These are phyloP conservation scores for Tillandsia fasciculata DNA, from an alignment of 176 grass and related monocot species.

Conservation along the genomic window DNA sequence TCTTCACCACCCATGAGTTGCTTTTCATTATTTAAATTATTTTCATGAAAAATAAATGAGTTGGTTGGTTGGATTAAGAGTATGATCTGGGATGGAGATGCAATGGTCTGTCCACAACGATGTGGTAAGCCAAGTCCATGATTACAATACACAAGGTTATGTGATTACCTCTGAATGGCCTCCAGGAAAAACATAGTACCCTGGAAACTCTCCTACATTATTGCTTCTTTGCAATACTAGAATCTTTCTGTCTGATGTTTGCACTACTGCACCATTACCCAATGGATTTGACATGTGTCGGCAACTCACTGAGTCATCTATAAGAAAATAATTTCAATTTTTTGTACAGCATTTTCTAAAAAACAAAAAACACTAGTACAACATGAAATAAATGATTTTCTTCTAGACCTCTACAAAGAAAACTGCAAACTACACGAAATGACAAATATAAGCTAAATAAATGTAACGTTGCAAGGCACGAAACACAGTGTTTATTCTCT, in stretches of 20 bases:
- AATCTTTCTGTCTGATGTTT: constrained; percentile 81
- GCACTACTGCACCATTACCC: constrained; percentile 84
- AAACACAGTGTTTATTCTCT: no score
- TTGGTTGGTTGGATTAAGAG: no score
- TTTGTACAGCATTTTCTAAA: background rate
- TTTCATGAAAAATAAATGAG: no score
- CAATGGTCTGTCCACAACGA: background rate
- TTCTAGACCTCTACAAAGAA: background rate
- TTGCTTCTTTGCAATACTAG: constrained; percentile 80
- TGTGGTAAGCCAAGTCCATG: background rate
- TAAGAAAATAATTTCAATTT: constrained; percentile 7
- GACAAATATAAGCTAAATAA: no score
- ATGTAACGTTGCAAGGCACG: no score
- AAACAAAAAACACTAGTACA: background rate
- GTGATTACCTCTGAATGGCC: constrained; percentile 81
- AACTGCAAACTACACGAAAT: background rate
- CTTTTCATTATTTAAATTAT: no score
- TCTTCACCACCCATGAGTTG: no score
- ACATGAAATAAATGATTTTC: no score
- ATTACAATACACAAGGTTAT: background rate
- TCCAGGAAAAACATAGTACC: constrained; percentile 87
- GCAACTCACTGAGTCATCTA: constrained; percentile 29
- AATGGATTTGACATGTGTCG: constrained; percentile 76
- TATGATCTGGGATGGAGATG: background rate
- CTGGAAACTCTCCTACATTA: constrained; percentile 85